phyloP scores from a whole-genome alignment of 306 rosid species.

The Citrullus colocynthis region DNA sequence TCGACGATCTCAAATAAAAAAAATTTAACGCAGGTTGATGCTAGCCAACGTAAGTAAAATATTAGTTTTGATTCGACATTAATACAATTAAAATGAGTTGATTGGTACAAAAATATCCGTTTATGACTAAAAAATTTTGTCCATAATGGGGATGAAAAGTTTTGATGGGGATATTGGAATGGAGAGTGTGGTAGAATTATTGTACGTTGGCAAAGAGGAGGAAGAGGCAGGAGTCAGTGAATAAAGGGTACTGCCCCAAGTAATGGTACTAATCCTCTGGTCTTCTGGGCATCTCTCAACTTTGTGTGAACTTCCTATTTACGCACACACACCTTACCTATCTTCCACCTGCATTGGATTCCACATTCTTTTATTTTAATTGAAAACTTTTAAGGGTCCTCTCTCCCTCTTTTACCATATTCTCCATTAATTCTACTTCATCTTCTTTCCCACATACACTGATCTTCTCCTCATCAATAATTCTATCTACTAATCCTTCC shows the following conservation, averaged over 20 bases:
- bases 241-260: neutral
- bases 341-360: neutral
- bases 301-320: neutral
- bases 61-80: no score
- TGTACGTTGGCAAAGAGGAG: neutral
- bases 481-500: no score
- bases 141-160: no score
- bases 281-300: neutral
- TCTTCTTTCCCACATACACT: no score
- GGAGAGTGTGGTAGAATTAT: neutral
- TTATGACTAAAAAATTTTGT: no score
- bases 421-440: neutral
- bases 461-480: no score
- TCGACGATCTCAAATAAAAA: no score
- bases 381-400: neutral
- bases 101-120: no score
- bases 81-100: no score
- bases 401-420: neutral
- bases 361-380: neutral
- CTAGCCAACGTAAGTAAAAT: no score
- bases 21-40: no score
- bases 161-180: neutral
- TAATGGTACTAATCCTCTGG: neutral
- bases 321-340: neutral
- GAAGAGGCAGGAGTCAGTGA: neutral